Evolutionary conservation across 306 rosid species (phyloP), one percentile per base, ranked within the genome.

Genomic region (Astragalus glycyphyllos): DNA sequence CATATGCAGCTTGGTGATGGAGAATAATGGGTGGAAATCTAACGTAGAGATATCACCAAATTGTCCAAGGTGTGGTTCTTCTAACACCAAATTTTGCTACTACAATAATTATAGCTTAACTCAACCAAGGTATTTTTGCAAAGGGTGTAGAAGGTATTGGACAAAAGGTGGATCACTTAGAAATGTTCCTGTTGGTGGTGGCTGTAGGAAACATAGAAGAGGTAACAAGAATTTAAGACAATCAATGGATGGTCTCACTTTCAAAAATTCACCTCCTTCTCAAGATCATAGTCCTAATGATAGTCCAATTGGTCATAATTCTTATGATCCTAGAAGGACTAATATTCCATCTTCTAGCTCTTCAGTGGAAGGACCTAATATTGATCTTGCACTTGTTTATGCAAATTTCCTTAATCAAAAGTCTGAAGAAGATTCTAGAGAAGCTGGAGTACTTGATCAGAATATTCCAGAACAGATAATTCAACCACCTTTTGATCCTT

Each of bases 21-120:
- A 87, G 77, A 82, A 87, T 14, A 65, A 40, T 40, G 81, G 72
- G 16, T 84, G 92, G 97, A 86, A 88, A 81, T 65, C 86, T 50
- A 85, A 66, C 51, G 83, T 75, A 23, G 92, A 88, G 68, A 73
- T 86, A 73, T 75, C 89, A 31, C 95, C 92, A 8, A 86, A 86
- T 41, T 90, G 95, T 62, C 97, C 95, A 0, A 71, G 95, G 40
- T 90, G 95, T 69, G 92, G 95, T 46, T 90, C 89, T 45, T 86
- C 90, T 60, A 84, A 81, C 86, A 88, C 97, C 34, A 90, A 90
- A 58, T 90, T 90, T 41, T 90, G 97, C 61, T 90, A 90, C 80
- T 86, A 90, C 90, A 90, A 90, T 50, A 90, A 90, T 83, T 90
- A 90, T 73, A 90, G 92, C 79, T 82, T 88, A 46, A 86, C 97